A percentile compares a stretch with the other conserved stretches of the same genome.
Conservation (phyloP, 169 alveolate species). For the Plasmodium cynomolgi region DNA sequence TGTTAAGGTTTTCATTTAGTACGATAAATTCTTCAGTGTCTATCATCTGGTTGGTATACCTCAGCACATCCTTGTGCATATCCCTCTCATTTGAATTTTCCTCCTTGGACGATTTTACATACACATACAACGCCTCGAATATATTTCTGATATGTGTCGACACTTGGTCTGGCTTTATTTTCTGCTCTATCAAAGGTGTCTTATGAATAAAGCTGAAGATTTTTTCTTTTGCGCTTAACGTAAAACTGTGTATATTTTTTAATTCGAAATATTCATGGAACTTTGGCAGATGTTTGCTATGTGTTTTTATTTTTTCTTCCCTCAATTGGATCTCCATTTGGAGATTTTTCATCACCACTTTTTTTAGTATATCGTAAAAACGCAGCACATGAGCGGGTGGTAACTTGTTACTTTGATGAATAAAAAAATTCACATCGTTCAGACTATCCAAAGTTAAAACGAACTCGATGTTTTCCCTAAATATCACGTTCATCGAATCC, state of each 20-base stretch:
- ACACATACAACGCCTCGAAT: constrained; percentile 40
- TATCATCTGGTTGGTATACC: constrained; percentile 10
- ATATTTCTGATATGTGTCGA: background rate
- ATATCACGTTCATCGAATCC: constrained; percentile 9
- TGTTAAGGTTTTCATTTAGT: constrained; percentile 31
- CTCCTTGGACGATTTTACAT: constrained; percentile 11
- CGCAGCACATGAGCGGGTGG: background rate
- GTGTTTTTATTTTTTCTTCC: constrained; percentile 31
- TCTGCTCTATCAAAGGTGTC: constrained; percentile 32
- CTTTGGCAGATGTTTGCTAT: constrained; percentile 53
- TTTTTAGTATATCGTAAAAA: constrained; percentile 36
- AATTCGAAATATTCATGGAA: constrained; percentile 70
- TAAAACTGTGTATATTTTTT: constrained; percentile 30
- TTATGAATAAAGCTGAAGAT: constrained; percentile 15
- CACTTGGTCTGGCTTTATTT: constrained; percentile 22
- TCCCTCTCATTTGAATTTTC: background rate
- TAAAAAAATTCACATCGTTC: constrained; percentile 6
- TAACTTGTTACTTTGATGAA: constrained; percentile 21
- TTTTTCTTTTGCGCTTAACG: constrained; percentile 38
- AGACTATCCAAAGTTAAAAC: constrained; percentile 42
- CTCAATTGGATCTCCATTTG: background rate
- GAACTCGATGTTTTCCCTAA: constrained; percentile 63
- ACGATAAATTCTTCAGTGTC: background rate
- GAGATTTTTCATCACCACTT: constrained; percentile 4
- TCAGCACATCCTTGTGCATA: background rate